Percentiles rank a stretch among this genome's conserved stretches.
phyloP scores from a whole-genome alignment of 2,329 filamentous ascomycete genomes.

The Diplodia sapinea region DNA sequence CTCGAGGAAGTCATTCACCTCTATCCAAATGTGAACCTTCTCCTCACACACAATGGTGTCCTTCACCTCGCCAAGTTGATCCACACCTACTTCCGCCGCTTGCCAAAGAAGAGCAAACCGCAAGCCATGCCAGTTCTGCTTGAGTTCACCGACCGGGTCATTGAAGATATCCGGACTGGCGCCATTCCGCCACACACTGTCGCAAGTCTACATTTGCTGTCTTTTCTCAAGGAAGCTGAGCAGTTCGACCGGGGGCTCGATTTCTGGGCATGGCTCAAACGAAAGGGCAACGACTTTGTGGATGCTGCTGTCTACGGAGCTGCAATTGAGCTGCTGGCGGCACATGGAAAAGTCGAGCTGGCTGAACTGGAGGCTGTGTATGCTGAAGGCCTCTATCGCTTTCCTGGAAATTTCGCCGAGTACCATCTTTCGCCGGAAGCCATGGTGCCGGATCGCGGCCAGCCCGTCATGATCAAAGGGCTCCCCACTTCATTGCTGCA shows the following conservation, averaged over 20 bases:
- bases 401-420: constrained; percentile 53
- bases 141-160: constrained; percentile 9
- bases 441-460: constrained; percentile 52
- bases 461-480: constrained; percentile 41
- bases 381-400: constrained; percentile 52
- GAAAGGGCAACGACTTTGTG: constrained; percentile 51
- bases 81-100: constrained; percentile 7
- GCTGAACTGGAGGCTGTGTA: constrained; percentile 55
- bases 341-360: constrained; percentile 47
- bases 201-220: constrained; percentile 55
- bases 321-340: constrained; percentile 57
- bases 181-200: constrained; percentile 45
- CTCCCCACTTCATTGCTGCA: constrained; percentile 54
- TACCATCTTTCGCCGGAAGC: constrained; percentile 57
- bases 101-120: background rate
- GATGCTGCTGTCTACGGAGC: constrained; percentile 54
- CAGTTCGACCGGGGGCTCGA: constrained; percentile 46
- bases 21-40: background rate
- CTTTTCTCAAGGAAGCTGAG: constrained; percentile 54
- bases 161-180: constrained; percentile 46
- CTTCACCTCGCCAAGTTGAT: constrained; percentile 9
- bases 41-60: constrained; percentile 13
- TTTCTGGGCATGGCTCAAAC: constrained; percentile 57
- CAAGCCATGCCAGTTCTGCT: background rate
- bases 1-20: constrained; percentile 4